Base-by-base conservation (phyloP, 2,329 filamentous ascomycete genomes). In the Bipolaris cookei region DNA sequence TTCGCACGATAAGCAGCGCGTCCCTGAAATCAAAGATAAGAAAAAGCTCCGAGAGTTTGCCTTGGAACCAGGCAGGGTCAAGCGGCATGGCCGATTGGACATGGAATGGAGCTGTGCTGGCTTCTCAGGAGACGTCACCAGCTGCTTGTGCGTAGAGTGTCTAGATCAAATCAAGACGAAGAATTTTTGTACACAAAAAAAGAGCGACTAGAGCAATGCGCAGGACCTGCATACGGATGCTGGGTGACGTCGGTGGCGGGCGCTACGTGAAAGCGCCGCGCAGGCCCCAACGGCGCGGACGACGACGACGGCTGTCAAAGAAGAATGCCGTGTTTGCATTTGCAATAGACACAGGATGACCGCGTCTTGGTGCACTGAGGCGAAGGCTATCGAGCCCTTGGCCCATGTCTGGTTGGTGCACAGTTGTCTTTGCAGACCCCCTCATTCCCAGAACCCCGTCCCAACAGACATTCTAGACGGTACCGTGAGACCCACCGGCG, bases 391-490 rank as follows among this genome's bases (percentile, higher is more conserved):
- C 51, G 23, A 25, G 51, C 42, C 7, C 35, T 42, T 13, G 10
- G 28, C 43, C 14, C 35, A 20, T 13, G 21, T 21, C 18, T 62
- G 38, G 51, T 56, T 59, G 52, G 52, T 23, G 48, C 32, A 34
- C 16, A 43, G 34, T 38, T 32, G 39, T 49, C 25, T 21, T 20
- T 30, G 16, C 49, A 30, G 30, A 38, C 51, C 50, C 13, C 39
- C 49, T 39, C 37, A 21, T 45, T 51, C 43, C 45, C 16, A 14
- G 35, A 50, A 52, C n/a, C 46, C 51, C 39, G 38, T 64, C 61
- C 58, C 62, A 66, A 66, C 65, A 63, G 37, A 49, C 16, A 46
- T 42, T 57, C 54, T 56, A 55, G 55, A 52, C 37, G 42, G 35
- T 30, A 43, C 43, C 32, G 49, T 21, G 4, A 50, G 61, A 42